Conservation (phyloP, 805 yeast species). For the Debaryomyces castellii region DNA sequence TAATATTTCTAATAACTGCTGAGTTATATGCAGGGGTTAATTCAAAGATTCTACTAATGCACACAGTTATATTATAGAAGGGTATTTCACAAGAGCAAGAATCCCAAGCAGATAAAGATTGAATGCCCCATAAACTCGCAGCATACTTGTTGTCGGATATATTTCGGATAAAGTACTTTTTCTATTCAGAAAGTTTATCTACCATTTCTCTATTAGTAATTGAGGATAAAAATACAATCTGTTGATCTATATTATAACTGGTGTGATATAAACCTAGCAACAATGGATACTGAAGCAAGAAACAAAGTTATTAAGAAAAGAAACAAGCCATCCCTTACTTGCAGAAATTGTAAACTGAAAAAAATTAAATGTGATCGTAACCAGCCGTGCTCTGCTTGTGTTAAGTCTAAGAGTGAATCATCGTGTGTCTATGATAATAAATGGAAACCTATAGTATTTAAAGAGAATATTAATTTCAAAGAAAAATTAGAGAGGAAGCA, state of each 20-base stretch:
- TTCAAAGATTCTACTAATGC: too few species aligned
- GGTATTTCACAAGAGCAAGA: too few species aligned
- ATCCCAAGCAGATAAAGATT: too few species aligned
- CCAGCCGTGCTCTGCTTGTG: conserved; percentile 36
- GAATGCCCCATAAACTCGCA: too few species aligned
- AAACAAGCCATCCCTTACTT: conserved; percentile 29
- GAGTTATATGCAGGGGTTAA: not conserved
- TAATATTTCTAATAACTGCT: too few species aligned
- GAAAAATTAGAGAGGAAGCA: not conserved
- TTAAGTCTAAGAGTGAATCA: conserved; percentile 21
- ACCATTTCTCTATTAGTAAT: too few species aligned
- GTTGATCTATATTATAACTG: not conserved
- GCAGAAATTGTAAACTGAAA: conserved; percentile 34
- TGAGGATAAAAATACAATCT: too few species aligned
- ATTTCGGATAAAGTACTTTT: too few species aligned
- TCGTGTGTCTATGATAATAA: conserved; percentile 11
- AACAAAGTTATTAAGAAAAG: conserved; percentile 14
- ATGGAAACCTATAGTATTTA: conserved; percentile 10
- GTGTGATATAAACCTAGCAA: not conserved
- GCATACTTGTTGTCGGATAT: too few species aligned
- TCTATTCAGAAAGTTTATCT: too few species aligned
- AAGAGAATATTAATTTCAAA: conserved; percentile 15
- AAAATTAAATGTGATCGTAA: conserved; percentile 39
- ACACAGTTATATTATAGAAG: too few species aligned
- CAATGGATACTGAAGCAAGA: not conserved